Conservation (phyloP, 2,329 filamentous ascomycete genomes). For the Fusarium sp. region DNA sequence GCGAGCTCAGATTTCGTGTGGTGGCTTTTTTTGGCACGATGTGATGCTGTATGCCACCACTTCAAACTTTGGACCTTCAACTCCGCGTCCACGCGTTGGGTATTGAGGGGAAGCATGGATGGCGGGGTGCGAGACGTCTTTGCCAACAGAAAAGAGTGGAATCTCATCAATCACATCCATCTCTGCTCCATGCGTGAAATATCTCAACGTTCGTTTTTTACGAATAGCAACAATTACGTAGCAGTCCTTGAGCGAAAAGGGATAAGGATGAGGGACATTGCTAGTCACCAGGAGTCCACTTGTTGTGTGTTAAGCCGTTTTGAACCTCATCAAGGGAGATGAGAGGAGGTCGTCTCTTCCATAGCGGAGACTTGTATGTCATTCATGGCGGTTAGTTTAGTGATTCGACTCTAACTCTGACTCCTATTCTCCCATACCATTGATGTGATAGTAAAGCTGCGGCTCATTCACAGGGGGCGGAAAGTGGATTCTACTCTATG, state of each 20-base stretch:
- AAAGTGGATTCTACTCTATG: conserved; percentile 29
- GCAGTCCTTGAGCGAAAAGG: conserved; percentile 22
- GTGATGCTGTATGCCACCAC: not conserved
- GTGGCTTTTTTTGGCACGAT: conserved; percentile 8
- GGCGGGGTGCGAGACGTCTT: not conserved
- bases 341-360: conserved; percentile 8
- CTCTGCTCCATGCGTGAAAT: conserved; percentile 17
- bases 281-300: not conserved
- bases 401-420: conserved; percentile 8
- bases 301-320: not conserved
- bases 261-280: conserved; percentile 36
- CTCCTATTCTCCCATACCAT: not conserved
- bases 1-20: conserved; percentile 13
- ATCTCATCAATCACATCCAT: not conserved
- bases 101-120: not conserved
- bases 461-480: conserved; percentile 22
- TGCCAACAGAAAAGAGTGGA: conserved; percentile 2
- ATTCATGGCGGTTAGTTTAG: conserved; percentile 22
- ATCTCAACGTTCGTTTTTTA: not conserved
- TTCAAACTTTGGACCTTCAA: conserved; percentile 1
- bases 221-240: conserved; percentile 34
- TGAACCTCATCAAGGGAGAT: conserved; percentile 1
- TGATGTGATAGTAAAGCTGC: conserved; percentile 15
- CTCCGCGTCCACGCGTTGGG: not conserved
- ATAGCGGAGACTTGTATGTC: conserved; percentile 19